Evolutionary conservation across 129 eudicot species (phyloP).

Genomic region (Ambrosia trifida): DNA sequence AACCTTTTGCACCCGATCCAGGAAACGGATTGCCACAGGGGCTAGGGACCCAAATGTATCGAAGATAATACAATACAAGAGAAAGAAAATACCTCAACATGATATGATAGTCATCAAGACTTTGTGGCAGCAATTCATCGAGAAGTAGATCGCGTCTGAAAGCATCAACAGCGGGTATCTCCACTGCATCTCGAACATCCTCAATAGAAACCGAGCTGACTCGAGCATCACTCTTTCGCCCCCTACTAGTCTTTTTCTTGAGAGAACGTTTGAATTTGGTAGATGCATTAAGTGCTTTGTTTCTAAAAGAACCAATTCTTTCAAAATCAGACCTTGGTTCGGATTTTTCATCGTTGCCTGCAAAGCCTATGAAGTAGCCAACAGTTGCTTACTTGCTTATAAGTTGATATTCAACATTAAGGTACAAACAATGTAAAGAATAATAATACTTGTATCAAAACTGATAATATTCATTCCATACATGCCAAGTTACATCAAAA

Average conservation of each 20-base stretch:
- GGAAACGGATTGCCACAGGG: no score
- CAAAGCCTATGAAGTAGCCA: conserved; percentile 60
- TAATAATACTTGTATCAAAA: conserved; percentile 9
- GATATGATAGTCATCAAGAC: conserved; percentile 85
- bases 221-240: no score
- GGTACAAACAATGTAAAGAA: conserved; percentile 1
- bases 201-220: conserved; percentile 90
- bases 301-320: conserved; percentile 67
- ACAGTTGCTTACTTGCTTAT: conserved; percentile 1
- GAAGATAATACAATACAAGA: conserved; percentile 20
- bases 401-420: conserved; percentile 16
- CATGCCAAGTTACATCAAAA: no score
- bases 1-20: no score
- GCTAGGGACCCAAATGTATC: no score
- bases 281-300: no score
- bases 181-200: no score
- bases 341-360: conserved; percentile 71
- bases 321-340: conserved; percentile 95
- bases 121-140: conserved; percentile 78
- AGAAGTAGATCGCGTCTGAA: conserved; percentile 69
- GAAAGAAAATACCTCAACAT: conserved; percentile 61
- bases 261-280: no score
- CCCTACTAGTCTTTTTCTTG: no score
- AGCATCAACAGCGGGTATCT: no score
- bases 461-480: no score